phyloP scores from a whole-genome alignment of 441 rosid species.

The Omphalea diandra region DNA sequence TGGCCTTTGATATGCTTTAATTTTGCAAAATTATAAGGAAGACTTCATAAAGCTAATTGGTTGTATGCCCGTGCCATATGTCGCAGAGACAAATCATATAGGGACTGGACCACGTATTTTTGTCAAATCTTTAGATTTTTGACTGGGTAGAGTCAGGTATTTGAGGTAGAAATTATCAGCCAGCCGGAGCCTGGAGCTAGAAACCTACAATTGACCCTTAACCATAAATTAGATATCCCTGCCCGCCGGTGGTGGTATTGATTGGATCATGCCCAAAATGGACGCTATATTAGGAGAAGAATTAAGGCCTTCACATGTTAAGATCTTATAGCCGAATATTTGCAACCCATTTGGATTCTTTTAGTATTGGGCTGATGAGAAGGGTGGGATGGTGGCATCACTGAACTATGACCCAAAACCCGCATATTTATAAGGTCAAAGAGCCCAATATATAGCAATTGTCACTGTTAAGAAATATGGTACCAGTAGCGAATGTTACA shows the following conservation, averaged over 20 bases:
- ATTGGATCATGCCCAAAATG: neutral
- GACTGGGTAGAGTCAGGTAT: neutral
- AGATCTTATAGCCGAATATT: no score
- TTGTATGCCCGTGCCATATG: no score
- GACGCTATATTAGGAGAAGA: no score
- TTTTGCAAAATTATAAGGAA: no score
- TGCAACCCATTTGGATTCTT: neutral
- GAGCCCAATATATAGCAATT: neutral
- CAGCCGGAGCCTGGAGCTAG: neutral
- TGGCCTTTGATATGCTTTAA: no score
- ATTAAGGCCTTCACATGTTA: no score
- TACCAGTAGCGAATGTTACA: neutral
- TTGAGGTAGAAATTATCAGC: neutral
- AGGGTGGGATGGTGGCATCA: neutral
- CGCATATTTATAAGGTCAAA: neutral
- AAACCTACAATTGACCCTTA: neutral
- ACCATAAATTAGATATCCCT: no score
- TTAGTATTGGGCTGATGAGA: neutral
- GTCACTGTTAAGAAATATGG: no score
- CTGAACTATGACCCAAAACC: neutral
- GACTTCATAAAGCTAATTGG: no score
- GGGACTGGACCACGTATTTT: no score
- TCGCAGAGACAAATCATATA: no score
- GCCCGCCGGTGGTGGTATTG: neutral
- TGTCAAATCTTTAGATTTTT: neutral